Base-by-base conservation (phyloP, 164 flowering plant species). In the Buxus sempervirens region DNA sequence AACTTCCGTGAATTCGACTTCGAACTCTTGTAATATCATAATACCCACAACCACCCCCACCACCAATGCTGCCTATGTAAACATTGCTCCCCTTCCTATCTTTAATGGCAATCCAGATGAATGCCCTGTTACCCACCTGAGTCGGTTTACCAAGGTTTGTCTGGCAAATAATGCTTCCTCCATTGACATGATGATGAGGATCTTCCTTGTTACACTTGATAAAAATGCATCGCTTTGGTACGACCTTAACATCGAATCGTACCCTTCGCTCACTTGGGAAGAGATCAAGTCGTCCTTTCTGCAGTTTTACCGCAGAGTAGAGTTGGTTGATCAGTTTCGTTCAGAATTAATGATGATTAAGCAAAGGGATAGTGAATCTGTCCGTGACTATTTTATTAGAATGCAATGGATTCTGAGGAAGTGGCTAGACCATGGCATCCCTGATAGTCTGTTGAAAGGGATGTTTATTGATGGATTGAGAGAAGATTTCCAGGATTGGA, bases 201-300 rank as follows among this genome's bases (percentile, higher is more conserved):
- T 82, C 42, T 84, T 84, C 67, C 84, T 82, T 0, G 80, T 79
- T 4, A 82, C 87, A 0, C 81, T 84, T 0, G 82, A 80, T 9
- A 54, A 64, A 49, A 84, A 84, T 58, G 85, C 87, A 0, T 71
- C 70, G 0, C 67, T 82, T 1, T 82, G 83, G 87, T 83, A 80
- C 63, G 85, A 83, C 28, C 77, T 81, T 4, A 75, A 81, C 56
- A 70, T 83, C 4, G 87, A 81, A 42, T 81, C 84, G 1, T 68
- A 73, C 67, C 41, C 68, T 18, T 62, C 76, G 4, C 70, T 79
- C 2, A 25, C 58, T 53, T 84, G 85, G 81, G 84, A 81, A 19
- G 75, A 81, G 9, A 72, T 77, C 8, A 81, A 77, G 55, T 61
- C 72, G 0, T 64, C 80, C 0, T 81, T 81, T 26, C 6, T 80